phyloP scores from a whole-genome alignment of 768 basidiomycete genomes.

The Trametes meyenii region DNA sequence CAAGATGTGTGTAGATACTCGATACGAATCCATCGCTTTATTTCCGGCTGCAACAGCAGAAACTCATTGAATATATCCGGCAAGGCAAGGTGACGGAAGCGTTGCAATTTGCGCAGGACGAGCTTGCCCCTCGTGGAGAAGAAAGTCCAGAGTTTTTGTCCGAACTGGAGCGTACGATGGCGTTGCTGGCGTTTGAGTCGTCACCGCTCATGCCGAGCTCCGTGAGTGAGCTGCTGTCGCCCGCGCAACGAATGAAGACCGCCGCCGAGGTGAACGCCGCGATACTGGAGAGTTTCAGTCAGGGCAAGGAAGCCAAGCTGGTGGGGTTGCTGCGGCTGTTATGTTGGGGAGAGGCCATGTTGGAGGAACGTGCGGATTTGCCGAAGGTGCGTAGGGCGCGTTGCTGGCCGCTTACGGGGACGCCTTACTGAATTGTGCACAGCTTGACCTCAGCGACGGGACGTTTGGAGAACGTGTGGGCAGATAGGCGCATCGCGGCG shows the following conservation, averaged over 20 bases:
- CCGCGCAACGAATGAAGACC: slow-evolving; percentile 90
- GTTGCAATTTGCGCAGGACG: slow-evolving; percentile 87
- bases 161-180: slow-evolving; percentile 95
- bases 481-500: slow-evolving; percentile 9
- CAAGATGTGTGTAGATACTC: slow-evolving; percentile 67
- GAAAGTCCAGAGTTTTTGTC: slow-evolving; percentile 91
- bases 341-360: slow-evolving; percentile 83
- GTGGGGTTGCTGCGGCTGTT: slow-evolving; percentile 80
- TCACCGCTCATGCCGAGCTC: slow-evolving; percentile 58
- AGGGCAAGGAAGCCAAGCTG: slow-evolving; percentile 91
- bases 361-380: slow-evolving; percentile 79
- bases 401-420: slow-evolving; percentile 29
- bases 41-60: slow-evolving; percentile 95
- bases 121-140: slow-evolving; percentile 93
- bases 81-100: slow-evolving; percentile 78
- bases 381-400: slow-evolving; percentile 57
- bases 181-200: slow-evolving; percentile 81
- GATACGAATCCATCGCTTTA: slow-evolving; percentile 93
- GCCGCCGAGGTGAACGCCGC: slow-evolving; percentile 95
- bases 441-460: slow-evolving; percentile 32
- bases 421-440: background rate
- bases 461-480: slow-evolving; percentile 24
- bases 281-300: slow-evolving; percentile 88
- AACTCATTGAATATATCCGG: slow-evolving; percentile 92
- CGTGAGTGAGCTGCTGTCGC: slow-evolving; percentile 80